Percentiles rank a stretch among this genome's conserved stretches.
Conservation (phyloP, 257 asterid genomes). For the Asclepias syriaca region DNA sequence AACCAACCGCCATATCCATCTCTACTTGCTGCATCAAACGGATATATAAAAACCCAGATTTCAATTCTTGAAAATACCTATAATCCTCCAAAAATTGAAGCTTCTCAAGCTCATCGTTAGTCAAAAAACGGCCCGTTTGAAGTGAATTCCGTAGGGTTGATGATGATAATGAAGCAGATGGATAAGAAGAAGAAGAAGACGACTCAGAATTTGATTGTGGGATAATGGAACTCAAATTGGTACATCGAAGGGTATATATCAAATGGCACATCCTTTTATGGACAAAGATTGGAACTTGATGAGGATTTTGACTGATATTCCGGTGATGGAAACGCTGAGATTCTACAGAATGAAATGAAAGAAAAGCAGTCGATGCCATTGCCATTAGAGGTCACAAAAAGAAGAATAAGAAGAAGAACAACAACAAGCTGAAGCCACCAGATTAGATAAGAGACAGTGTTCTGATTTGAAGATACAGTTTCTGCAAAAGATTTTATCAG, state of each 20-base stretch:
- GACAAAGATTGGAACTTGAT: slow-evolving; percentile 32
- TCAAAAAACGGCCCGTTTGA: slow-evolving; percentile 50
- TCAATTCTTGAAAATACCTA: slow-evolving; percentile 57
- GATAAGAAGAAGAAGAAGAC: slow-evolving; percentile 36
- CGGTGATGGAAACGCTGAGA: slow-evolving; percentile 28
- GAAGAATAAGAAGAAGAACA: background rate
- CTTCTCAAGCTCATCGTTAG: slow-evolving; percentile 60
- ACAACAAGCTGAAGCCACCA: background rate
- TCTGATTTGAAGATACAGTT: background rate
- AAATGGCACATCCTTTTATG: slow-evolving; percentile 38
- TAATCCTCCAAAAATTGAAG: slow-evolving; percentile 50
- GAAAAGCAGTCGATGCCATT: slow-evolving; percentile 52
- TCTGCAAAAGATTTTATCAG: background rate
- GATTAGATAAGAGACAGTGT: slow-evolving; percentile 7
- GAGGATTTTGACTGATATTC: slow-evolving; percentile 30
- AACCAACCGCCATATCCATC: slow-evolving; percentile 55
- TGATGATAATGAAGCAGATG: slow-evolving; percentile 23
- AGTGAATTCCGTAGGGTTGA: slow-evolving; percentile 37
- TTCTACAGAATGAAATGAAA: slow-evolving; percentile 35
- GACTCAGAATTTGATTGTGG: slow-evolving; percentile 51
- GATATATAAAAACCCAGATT: slow-evolving; percentile 63
- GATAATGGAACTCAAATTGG: slow-evolving; percentile 23
- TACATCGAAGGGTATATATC: slow-evolving; percentile 32
- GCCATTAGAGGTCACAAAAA: slow-evolving; percentile 10
- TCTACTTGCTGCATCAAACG: slow-evolving; percentile 82